Conservation (phyloP, 2,329 filamentous ascomycete species). For the Alternaria sp. region DNA sequence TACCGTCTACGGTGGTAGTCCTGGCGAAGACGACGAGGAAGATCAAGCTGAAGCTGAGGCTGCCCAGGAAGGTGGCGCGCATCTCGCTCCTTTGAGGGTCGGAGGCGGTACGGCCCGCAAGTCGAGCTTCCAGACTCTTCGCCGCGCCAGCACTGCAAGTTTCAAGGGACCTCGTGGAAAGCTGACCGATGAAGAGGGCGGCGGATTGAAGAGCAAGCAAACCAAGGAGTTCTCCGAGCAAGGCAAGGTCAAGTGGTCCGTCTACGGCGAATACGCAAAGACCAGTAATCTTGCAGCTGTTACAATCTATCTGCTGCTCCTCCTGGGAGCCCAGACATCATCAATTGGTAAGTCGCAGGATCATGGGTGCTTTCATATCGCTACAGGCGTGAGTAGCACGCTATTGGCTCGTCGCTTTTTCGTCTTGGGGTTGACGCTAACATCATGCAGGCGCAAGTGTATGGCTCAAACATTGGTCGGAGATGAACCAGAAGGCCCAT, state of each 20-base stretch:
- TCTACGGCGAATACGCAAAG: conserved; percentile 94
- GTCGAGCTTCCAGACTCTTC: conserved; percentile 77
- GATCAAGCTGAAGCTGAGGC: conserved; percentile 64
- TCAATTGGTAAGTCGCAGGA: conserved; percentile 70
- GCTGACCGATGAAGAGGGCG: conserved; percentile 82
- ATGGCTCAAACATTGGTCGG: conserved; percentile 95
- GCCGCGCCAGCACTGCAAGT: conserved; percentile 89
- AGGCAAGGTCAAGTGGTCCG: conserved; percentile 97
- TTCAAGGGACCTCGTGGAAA: conserved; percentile 88
- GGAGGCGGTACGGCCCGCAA: conserved; percentile 66
- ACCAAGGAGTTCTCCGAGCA: conserved; percentile 89
- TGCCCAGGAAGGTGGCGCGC: conserved; percentile 72
- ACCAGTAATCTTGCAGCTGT: conserved; percentile 91
- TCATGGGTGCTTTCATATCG: not conserved
- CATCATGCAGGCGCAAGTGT: conserved; percentile 71
- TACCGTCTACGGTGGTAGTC: conserved; percentile 62
- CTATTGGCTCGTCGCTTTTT: conserved; percentile 33
- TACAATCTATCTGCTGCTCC: conserved; percentile 75
- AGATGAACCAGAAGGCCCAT: conserved; percentile 73
- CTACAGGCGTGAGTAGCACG: not conserved
- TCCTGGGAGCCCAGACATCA: conserved; percentile 81
- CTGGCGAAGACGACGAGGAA: conserved; percentile 60
- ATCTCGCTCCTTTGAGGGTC: conserved; percentile 77
- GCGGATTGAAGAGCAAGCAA: conserved; percentile 79
- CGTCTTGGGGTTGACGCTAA: conserved; percentile 30